Percentiles rank a stretch among this genome's conserved stretches.
Evolutionary conservation across 257 asterid genomes (phyloP).

Genomic region (Ilex asprella): DNA sequence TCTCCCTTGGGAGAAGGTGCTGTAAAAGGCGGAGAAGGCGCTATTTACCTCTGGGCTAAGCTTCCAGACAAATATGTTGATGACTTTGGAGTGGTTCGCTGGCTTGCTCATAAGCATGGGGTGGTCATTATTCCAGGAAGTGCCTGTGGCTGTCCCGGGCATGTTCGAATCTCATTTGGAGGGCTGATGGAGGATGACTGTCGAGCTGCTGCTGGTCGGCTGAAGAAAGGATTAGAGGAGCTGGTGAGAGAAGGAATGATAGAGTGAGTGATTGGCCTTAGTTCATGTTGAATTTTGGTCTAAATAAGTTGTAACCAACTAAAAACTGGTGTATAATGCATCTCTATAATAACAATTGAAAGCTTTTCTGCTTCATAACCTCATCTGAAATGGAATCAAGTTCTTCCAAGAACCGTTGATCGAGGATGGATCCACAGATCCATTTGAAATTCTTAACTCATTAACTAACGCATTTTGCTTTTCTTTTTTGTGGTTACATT

Average conservation of each 20-base stretch:
- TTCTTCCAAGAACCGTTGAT: neutral
- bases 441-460: too few species aligned
- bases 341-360: slow-evolving; percentile 4
- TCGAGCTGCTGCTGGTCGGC: slow-evolving; percentile 59
- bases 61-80: slow-evolving; percentile 50
- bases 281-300: neutral
- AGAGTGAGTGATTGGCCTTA: slow-evolving; percentile 34
- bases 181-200: slow-evolving; percentile 66
- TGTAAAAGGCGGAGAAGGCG: slow-evolving; percentile 93
- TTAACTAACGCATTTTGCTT: too few species aligned
- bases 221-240: slow-evolving; percentile 66
- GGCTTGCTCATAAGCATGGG: slow-evolving; percentile 72
- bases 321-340: slow-evolving; percentile 6
- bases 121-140: slow-evolving; percentile 69
- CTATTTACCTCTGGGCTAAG: slow-evolving; percentile 92
- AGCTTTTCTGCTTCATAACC: slow-evolving; percentile 5
- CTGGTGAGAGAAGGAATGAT: slow-evolving; percentile 71
- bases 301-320: slow-evolving; percentile 1
- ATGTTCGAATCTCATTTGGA: slow-evolving; percentile 76
- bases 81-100: slow-evolving; percentile 70
- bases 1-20: slow-evolving; percentile 79
- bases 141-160: slow-evolving; percentile 73
- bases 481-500: too few species aligned
- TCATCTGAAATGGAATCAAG: slow-evolving; percentile 4
- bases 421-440: too few species aligned